Conservation (phyloP, 228 moss, liverwort and hornwort species). For the Sphagnum fallax region DNA sequence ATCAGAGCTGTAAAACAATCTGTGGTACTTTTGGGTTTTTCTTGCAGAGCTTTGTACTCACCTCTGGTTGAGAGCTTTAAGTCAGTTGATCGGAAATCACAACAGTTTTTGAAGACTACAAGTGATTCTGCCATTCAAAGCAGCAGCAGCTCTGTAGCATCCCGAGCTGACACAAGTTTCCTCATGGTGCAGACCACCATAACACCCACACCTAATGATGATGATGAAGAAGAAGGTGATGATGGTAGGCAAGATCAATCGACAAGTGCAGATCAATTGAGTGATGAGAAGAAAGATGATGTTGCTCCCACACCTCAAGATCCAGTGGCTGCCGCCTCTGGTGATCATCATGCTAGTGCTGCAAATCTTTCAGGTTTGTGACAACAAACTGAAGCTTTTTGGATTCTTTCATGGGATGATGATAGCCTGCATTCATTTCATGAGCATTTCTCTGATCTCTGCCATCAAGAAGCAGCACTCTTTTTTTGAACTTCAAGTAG, state of each 20-base stretch:
- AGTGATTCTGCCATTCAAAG: neutral
- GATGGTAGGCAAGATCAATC: neutral
- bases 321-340: constrained; percentile 32
- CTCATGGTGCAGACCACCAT: neutral
- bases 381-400: neutral
- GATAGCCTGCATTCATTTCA: neutral
- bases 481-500: neutral
- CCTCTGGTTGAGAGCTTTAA: constrained; percentile 49
- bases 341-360: constrained; percentile 17
- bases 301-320: constrained; percentile 23
- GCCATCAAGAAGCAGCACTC: neutral
- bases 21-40: too few relatives aligned
- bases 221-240: neutral
- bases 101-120: constrained; percentile 1
- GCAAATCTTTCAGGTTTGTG: constrained; percentile 35
- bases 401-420: too few relatives aligned
- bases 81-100: constrained; percentile 3
- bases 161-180: neutral
- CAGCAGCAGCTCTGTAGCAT: constrained; percentile 13
- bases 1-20: too few relatives aligned
- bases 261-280: neutral
- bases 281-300: constrained; percentile 5
- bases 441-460: neutral
- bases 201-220: constrained; percentile 5
- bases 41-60: constrained; percentile 53